A percentile compares a stretch with the other conserved stretches of the same genome.
Conservation (phyloP, 108 stramenopile species). For the Mediolabrus comicus region DNA sequence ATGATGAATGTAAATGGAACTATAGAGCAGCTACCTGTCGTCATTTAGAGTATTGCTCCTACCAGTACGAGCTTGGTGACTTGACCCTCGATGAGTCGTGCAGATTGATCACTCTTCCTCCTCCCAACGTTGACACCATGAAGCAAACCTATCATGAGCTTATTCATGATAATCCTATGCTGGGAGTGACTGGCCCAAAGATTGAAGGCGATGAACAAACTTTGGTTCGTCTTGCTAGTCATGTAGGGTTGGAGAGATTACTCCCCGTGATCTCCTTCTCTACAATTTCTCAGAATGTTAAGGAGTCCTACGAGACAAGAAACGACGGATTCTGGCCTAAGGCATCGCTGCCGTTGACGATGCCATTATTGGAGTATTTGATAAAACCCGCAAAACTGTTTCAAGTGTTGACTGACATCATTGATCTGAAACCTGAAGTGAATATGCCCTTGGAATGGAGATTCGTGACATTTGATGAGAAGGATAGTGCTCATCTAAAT, state of each 20-base stretch:
- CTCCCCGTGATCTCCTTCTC: background rate
- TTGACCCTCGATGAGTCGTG: background rate
- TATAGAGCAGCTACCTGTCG: background rate
- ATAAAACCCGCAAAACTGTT: background rate
- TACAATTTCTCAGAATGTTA: background rate
- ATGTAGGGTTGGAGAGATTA: background rate
- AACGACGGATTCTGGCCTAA: background rate
- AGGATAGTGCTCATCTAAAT: background rate
- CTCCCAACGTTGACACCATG: background rate
- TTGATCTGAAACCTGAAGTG: background rate
- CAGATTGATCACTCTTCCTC: background rate
- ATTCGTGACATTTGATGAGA: background rate
- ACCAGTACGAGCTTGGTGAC: background rate
- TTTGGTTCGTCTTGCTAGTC: background rate
- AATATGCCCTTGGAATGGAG: background rate
- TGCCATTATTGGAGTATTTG: background rate
- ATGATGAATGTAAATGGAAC: background rate
- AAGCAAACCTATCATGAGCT: background rate
- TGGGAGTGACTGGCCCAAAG: background rate
- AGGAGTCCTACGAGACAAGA: background rate
- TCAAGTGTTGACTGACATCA: background rate
- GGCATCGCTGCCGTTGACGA: background rate
- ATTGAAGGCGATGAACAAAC: background rate
- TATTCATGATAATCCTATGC: background rate
- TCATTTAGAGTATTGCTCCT: background rate